Conservation (phyloP, 768 basidiomycete genomes). For the Leccinum ochraceum region DNA sequence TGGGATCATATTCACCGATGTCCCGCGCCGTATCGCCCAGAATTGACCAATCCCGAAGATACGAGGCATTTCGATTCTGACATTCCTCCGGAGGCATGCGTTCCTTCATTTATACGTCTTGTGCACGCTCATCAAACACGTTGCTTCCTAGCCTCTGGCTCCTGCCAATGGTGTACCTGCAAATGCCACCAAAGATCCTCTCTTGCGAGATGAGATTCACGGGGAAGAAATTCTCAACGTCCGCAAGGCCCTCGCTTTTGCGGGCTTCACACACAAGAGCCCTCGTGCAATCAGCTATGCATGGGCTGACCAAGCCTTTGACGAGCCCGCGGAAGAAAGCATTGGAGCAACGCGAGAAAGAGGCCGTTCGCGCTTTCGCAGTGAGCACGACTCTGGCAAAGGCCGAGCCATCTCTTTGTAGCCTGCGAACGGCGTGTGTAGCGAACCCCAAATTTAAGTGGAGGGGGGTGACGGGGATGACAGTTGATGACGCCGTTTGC, state of each 20-base stretch:
- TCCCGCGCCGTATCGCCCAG: constrained; percentile 87
- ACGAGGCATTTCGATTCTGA: constrained; percentile 95
- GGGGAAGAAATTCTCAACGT: constrained; percentile 87
- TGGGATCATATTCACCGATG: constrained; percentile 85
- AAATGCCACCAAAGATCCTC: constrained; percentile 86
- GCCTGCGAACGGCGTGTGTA: constrained; percentile 35
- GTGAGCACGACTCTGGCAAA: constrained; percentile 60
- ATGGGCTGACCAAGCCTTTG: constrained; percentile 73
- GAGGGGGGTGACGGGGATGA: constrained; percentile 17
- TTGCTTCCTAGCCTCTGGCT: constrained; percentile 69
- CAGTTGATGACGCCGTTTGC: constrained; percentile 32
- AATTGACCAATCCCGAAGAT: constrained; percentile 79
- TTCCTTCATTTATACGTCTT: constrained; percentile 29
- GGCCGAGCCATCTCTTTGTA: constrained; percentile 87
- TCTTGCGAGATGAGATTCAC: constrained; percentile 82
- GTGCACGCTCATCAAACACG: constrained; percentile 32
- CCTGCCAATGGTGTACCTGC: constrained; percentile 84
- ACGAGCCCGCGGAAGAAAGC: constrained; percentile 52
- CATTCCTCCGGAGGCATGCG: constrained; percentile 82
- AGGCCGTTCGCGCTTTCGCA: constrained; percentile 66
- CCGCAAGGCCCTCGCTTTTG: constrained; percentile 89
- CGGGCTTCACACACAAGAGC: constrained; percentile 89
- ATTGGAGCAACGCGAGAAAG: constrained; percentile 51
- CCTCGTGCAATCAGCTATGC: constrained; percentile 78
- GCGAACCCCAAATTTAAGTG: constrained; percentile 25